A percentile compares a stretch with the other conserved stretches of the same genome.
Conservation (phyloP, 441 rosid genomes). For the Corymbia citriodora region DNA sequence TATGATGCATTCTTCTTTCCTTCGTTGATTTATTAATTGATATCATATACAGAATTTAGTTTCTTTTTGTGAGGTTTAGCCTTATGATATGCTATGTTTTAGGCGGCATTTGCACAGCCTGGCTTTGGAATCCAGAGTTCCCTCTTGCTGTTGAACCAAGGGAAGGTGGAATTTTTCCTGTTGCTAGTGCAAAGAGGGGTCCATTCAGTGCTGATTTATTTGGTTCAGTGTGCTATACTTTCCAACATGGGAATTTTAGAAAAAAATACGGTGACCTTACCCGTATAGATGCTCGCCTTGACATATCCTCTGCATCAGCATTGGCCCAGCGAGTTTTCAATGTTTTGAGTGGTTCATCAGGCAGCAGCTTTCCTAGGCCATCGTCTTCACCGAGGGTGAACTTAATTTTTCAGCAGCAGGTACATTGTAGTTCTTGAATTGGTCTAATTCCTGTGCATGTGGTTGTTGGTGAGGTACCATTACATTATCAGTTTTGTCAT, state of each 20-base stretch:
- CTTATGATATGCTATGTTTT: background rate
- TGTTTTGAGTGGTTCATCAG: slow-evolving; percentile 28
- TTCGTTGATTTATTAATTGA: background rate
- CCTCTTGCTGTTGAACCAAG: slow-evolving; percentile 15
- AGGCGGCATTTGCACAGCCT: slow-evolving; percentile 62
- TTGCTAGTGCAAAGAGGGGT: slow-evolving; percentile 31
- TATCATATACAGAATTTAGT: background rate
- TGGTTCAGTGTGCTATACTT: slow-evolving; percentile 68
- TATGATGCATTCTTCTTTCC: background rate
- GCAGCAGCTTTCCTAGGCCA: slow-evolving; percentile 20
- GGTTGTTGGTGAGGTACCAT: background rate
- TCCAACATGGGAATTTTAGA: slow-evolving; percentile 62
- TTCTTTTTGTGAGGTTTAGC: background rate
- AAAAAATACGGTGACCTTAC: slow-evolving; percentile 62
- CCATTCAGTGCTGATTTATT: slow-evolving; percentile 55
- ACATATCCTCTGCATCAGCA: slow-evolving; percentile 58
- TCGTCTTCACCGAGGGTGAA: slow-evolving; percentile 60
- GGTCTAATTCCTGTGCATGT: background rate
- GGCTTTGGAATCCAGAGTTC: slow-evolving; percentile 42
- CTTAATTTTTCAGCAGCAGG: slow-evolving; percentile 84
- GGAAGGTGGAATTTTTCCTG: slow-evolving; percentile 6
- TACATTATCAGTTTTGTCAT: background rate
- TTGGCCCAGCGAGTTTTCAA: slow-evolving; percentile 41
- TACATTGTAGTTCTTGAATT: slow-evolving; percentile 1
- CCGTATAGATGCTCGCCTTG: slow-evolving; percentile 73